Evolutionary conservation across 2,329 filamentous ascomycete species (phyloP).

Genomic region (Kalmusia sp.): DNA sequence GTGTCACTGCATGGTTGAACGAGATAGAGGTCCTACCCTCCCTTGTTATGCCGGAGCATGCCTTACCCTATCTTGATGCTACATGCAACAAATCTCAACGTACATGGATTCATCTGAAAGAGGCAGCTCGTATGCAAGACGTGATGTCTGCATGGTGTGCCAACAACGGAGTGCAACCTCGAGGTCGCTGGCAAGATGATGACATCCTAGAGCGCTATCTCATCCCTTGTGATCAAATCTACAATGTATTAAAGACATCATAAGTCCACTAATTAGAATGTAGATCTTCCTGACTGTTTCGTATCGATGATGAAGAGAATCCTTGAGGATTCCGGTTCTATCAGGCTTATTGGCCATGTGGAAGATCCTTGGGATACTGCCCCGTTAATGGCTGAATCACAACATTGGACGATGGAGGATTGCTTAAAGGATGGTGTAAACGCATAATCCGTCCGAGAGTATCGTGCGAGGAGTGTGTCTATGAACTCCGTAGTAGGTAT

Average conservation of each 20-base stretch:
- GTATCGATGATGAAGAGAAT: neutral
- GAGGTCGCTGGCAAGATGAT: neutral
- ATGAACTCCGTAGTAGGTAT: neutral
- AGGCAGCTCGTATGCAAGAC: neutral
- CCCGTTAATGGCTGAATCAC: neutral
- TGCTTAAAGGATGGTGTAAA: neutral
- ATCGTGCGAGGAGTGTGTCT: neutral
- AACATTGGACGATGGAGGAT: neutral
- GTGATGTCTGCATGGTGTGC: neutral
- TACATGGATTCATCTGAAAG: neutral
- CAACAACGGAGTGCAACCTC: neutral
- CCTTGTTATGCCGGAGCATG: neutral
- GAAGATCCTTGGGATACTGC: neutral
- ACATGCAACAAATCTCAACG: neutral
- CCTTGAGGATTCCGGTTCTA: neutral
- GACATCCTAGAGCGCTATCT: neutral
- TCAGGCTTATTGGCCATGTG: neutral
- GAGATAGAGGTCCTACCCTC: neutral
- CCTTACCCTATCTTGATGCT: neutral
- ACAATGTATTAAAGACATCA: neutral
- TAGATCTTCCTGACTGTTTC: neutral
- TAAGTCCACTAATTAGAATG: neutral
- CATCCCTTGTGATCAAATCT: neutral
- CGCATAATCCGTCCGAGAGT: neutral
- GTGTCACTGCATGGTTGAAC: neutral